Base-by-base conservation (phyloP, 192 early-diverging fungal genomes). In the Entomortierella chlamydospora region DNA sequence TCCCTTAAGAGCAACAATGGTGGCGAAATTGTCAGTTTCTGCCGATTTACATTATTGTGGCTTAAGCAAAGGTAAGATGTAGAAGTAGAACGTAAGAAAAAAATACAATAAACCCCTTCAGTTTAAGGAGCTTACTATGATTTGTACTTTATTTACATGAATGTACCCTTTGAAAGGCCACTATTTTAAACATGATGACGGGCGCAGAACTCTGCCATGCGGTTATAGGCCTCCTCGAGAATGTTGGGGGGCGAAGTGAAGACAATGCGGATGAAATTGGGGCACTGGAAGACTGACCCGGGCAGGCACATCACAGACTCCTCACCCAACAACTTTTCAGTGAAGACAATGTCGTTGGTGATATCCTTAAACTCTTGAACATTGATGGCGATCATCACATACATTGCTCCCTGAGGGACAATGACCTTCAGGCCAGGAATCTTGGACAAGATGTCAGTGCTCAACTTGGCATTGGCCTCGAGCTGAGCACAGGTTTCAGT, bases 371-470 rank as follows among this genome's bases (percentile, higher is more conserved):
- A 95, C 43, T 90, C 64, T 6, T 68, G 68, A 25, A 91, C 45
- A 57, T 94, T 74, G 57, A 95, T 88, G 28, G 90, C 89, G 23
- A 94, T 88, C 95, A 97, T 97, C 77, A 95, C 84, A 81, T 95
- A 97, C 95, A 97, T 97, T 54, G 94, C 94, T 47, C 95, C 95
- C 86, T 95, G 94, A 29, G 95, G 94, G 17, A 91, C 78, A 47
- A 97, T 90, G 55, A 92, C 90, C 15, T 86, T 81, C 31, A 97
- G 78, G 2, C 95, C 94, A 25, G 88, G 90, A 8, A 93, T 87
- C 55, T 87, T 87, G 47, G 79, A 81, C 9, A 95, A 81, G 51
- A 85, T 84, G 2, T 90, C 72, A 39, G 86, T 82, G 68, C 90
- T 88, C 23, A 94, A 39, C 41, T 83, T 85, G 10, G 94, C 93